Conservation (phyloP, 129 eudicot genomes). For the Helichrysum umbraculigerum region DNA sequence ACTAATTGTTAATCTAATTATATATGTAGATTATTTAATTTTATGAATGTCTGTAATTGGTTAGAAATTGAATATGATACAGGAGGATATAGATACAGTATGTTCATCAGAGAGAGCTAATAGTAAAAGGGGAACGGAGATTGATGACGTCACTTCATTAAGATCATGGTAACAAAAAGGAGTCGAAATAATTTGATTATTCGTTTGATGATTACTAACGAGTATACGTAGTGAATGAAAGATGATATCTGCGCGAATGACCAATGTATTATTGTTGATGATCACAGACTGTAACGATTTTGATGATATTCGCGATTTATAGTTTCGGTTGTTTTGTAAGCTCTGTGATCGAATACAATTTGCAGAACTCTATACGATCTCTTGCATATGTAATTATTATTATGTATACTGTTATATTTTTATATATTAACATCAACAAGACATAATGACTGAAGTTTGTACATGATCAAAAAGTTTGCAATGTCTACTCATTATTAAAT, state of each 20-base stretch:
- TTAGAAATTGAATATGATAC: slow-evolving; percentile 4
- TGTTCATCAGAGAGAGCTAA: slow-evolving; percentile 31
- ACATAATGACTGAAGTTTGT: neutral
- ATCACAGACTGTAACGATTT: slow-evolving; percentile 2
- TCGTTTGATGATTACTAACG: neutral
- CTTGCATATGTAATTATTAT: too few species aligned
- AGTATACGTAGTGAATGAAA: neutral
- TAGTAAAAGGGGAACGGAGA: slow-evolving; percentile 27
- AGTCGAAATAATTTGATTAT: neutral
- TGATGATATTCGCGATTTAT: neutral
- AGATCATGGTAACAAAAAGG: slow-evolving; percentile 5
- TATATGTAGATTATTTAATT: neutral
- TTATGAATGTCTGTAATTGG: neutral
- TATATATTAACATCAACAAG: neutral
- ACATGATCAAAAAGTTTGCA: too few species aligned
- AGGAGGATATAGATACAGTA: slow-evolving; percentile 34
- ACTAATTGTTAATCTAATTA: neutral
- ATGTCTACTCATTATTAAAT: too few species aligned
- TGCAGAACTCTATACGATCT: too few species aligned
- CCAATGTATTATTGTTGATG: neutral
- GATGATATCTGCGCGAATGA: neutral
- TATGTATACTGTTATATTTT: too few species aligned
- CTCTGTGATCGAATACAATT: slow-evolving; percentile 8
- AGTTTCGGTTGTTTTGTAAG: slow-evolving; percentile 16
- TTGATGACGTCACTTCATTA: slow-evolving; percentile 13